These are phyloP conservation scores for Pholiota molesta DNA, from an alignment of 768 basidiomycete species.

Conservation along the genomic window DNA sequence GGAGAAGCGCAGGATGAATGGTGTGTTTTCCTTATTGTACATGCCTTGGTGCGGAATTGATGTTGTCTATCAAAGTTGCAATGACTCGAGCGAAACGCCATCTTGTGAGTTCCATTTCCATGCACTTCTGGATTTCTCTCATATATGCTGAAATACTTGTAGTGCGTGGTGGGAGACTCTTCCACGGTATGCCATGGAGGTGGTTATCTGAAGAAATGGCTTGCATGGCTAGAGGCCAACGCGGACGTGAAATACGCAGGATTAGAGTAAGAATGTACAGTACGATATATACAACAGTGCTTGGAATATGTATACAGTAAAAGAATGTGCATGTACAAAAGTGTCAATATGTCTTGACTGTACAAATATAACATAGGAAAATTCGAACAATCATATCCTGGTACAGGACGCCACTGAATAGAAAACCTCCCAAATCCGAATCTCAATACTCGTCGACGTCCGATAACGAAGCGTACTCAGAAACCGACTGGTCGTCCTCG, in stretches of 20 bases:
- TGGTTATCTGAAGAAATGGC: slow-evolving; percentile 85
- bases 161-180: slow-evolving; percentile 95
- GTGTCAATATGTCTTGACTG: neutral
- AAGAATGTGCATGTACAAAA: neutral
- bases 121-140: neutral
- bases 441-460: slow-evolving; percentile 73
- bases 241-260: slow-evolving; percentile 91
- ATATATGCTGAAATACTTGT: neutral
- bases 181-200: slow-evolving; percentile 88
- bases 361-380: neutral
- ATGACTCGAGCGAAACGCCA: slow-evolving; percentile 93
- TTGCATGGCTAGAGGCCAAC: slow-evolving; percentile 85
- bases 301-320: slow-evolving; percentile 1
- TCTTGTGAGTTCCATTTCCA: slow-evolving; percentile 56
- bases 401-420: neutral
- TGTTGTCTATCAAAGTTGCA: slow-evolving; percentile 54
- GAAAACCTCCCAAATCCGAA: neutral
- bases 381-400: neutral
- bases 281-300: neutral
- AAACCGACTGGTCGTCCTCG: slow-evolving; percentile 72
- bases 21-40: slow-evolving; percentile 35
- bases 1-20: slow-evolving; percentile 91
- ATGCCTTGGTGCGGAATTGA: neutral
- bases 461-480: slow-evolving; percentile 79
- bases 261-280: slow-evolving; percentile 41